phyloP scores from a whole-genome alignment of 192 early-diverging fungal genomes.

The Coemansia reversa region DNA sequence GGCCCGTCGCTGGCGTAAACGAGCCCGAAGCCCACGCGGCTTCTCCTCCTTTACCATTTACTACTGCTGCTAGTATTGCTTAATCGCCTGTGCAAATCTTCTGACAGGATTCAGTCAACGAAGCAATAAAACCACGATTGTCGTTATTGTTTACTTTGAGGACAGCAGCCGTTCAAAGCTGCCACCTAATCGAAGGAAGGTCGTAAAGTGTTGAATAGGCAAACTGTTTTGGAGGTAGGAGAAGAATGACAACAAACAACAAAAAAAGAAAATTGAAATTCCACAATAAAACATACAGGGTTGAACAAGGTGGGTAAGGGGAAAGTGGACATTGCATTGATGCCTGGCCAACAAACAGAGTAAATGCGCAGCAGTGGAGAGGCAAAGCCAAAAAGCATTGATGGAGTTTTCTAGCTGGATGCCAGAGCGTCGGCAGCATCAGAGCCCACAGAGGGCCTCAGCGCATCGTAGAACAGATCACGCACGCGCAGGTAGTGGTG shows the following conservation, averaged over 20 bases:
- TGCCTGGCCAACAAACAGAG: neutral
- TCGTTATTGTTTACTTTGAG: neutral
- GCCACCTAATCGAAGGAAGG: neutral
- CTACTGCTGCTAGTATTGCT: neutral
- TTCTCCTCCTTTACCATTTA: conserved; percentile 43
- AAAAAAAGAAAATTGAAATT: neutral
- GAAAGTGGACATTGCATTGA: neutral
- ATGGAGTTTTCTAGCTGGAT: neutral
- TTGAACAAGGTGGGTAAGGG: neutral
- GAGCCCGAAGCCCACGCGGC: conserved; percentile 44
- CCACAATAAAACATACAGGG: too few species aligned
- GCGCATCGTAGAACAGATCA: conserved; percentile 66
- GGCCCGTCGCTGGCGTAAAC: conserved; percentile 43
- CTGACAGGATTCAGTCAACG: neutral
- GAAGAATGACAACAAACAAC: neutral
- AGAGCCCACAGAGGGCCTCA: conserved; percentile 47
- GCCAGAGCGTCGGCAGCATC: conserved; percentile 22
- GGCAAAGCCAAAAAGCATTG: too few species aligned
- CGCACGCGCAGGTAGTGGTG: conserved; percentile 63
- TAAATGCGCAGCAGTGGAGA: neutral
- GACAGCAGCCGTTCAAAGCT: neutral
- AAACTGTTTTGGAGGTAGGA: neutral
- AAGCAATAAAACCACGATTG: neutral
- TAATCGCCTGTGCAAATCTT: neutral
- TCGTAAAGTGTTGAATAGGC: neutral